Evolutionary conservation across 495 filamentous ascomycete species (phyloP), one percentile per base, ranked within the genome.

Genomic region (Podospora fimiseda): DNA sequence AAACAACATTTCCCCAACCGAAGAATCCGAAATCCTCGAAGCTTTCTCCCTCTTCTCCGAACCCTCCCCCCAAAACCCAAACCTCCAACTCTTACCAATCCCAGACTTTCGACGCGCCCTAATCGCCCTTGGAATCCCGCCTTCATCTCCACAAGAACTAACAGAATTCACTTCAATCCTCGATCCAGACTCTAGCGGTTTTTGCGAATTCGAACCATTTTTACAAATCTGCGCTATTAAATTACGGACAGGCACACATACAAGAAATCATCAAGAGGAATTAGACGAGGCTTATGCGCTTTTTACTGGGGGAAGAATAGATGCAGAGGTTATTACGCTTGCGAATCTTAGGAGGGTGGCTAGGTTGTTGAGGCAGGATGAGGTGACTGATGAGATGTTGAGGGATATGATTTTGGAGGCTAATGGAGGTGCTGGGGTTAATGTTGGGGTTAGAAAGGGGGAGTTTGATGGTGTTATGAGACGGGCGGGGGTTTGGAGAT

Each of bases 341-440:
- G 72, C 71, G 18, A 81, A 92, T 64, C 70, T 98, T 65, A 81
- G 78, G 66, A 75, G 87, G 60, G 83, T 97, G 49, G 91, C 92
- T 48, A 82, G 78, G 60, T 81, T 89, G 54, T 67, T 98, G 61
- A 85, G 88, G 66, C 85, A 94, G 67, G 89, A 95, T 60, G 79
- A 95, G 50, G 83, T 95, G 24, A 77, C 77, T 15, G 93, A 96
- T 59, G 80, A 87, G 18, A 60, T 95, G 64, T 69, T 98, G 58
- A 79, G 76, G 69, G 89, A 95, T 75, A 98, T 98, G 93, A 83
- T 98, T 41, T 64, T 86, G 37, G 93, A 96, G 74, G 93, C 89
- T 56, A 95, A 91, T 68, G 90, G 86, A 1, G 89, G 88, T 2
- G 80, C 73, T 5, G 85, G 86, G 11, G 75, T 90, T 8, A 77